Conservation (phyloP, 2,329 filamentous ascomycete species). For the Colletotrichum filicis region DNA sequence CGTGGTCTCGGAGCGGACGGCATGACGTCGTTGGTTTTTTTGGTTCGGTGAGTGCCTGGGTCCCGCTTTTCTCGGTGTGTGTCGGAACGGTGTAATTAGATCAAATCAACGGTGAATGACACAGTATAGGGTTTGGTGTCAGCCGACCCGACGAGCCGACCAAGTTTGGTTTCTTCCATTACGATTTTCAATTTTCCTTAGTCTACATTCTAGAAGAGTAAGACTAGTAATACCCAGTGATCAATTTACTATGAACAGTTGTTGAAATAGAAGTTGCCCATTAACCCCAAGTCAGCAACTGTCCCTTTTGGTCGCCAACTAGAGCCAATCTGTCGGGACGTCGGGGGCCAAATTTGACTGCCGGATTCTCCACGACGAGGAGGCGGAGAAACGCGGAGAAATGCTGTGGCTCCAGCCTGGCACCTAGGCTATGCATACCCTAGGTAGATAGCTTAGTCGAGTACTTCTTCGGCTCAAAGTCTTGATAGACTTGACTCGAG, state of each 20-base stretch:
- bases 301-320: not conserved
- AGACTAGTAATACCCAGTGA: not conserved
- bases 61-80: conserved; percentile 1
- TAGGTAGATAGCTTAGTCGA: not conserved
- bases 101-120: no score
- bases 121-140: no score
- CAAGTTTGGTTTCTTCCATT: not conserved
- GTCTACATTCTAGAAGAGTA: not conserved
- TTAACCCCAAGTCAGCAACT: not conserved
- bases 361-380: not conserved
- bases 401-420: not conserved
- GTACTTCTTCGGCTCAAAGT: not conserved
- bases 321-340: not conserved
- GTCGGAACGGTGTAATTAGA: no score
- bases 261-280: not conserved
- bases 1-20: conserved; percentile 31
- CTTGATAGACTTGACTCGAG: not conserved
- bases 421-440: not conserved
- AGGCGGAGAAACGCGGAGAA: conserved; percentile 7
- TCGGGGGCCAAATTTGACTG: conserved; percentile 1
- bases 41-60: not conserved
- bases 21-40: conserved; percentile 22
- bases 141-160: not conserved
- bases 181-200: not conserved
- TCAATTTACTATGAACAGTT: not conserved